phyloP scores from a whole-genome alignment of 1,139 yeast genomes.

The Candida pseudoviswanathii region DNA sequence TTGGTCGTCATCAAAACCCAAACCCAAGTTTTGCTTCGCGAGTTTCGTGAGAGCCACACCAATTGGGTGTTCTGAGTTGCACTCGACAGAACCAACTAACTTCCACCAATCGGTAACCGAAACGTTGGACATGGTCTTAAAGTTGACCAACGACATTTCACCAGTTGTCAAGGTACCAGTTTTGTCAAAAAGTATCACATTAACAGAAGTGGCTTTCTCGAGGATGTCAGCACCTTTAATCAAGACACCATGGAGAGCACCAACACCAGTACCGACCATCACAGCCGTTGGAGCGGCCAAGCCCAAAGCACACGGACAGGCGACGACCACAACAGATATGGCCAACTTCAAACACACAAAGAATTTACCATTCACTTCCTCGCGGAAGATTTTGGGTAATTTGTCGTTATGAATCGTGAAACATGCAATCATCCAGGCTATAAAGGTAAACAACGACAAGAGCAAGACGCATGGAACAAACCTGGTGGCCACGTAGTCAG shows the following conservation, averaged over 20 bases:
- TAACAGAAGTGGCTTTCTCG: slow-evolving; percentile 68
- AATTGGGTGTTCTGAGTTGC: slow-evolving; percentile 83
- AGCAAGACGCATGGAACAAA: slow-evolving; percentile 79
- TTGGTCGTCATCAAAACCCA: slow-evolving; percentile 36
- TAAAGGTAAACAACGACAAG: slow-evolving; percentile 65
- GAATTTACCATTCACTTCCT: slow-evolving; percentile 56
- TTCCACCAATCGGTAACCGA: slow-evolving; percentile 51
- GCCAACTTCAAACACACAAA: slow-evolving; percentile 77
- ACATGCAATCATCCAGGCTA: slow-evolving; percentile 60
- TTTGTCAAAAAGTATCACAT: slow-evolving; percentile 83
- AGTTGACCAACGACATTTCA: slow-evolving; percentile 57
- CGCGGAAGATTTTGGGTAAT: slow-evolving; percentile 59
- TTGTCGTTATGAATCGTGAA: slow-evolving; percentile 29
- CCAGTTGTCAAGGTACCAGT: slow-evolving; percentile 96
- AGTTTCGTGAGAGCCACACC: slow-evolving; percentile 64
- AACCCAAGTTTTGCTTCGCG: slow-evolving; percentile 27
- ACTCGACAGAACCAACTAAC: slow-evolving; percentile 64
- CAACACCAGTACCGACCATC: slow-evolving; percentile 98
- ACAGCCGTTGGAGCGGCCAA: slow-evolving; percentile 98
- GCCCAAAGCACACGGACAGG: slow-evolving; percentile 98
- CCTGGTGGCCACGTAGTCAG: slow-evolving; percentile 81
- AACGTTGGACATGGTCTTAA: slow-evolving; percentile 11
- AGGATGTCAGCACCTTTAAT: slow-evolving; percentile 92
- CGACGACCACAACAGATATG: slow-evolving; percentile 94
- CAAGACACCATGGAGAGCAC: slow-evolving; percentile 85